Percentiles rank a stretch among this genome's conserved stretches.
Evolutionary conservation across 2,329 filamentous ascomycete genomes (phyloP).

Genomic region (Beauveria varroae): DNA sequence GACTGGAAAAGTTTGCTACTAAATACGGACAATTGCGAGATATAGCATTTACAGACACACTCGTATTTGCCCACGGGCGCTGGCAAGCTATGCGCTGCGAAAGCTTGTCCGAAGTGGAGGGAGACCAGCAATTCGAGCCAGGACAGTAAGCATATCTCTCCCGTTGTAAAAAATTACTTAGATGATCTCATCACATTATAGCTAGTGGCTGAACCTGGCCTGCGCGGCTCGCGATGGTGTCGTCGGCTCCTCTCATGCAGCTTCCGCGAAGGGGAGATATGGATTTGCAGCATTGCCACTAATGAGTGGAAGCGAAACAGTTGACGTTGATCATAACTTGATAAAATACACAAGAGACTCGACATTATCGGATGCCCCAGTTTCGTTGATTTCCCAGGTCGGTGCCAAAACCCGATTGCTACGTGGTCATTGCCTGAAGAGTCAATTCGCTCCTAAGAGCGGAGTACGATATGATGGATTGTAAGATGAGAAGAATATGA

Average conservation of each 20-base stretch:
- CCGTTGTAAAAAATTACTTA: not conserved
- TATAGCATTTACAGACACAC: constrained; percentile 29
- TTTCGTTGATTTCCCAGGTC: constrained; percentile 40
- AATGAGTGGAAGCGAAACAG: constrained; percentile 42
- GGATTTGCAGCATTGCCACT: constrained; percentile 42
- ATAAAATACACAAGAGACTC: constrained; percentile 40
- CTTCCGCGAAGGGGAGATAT: constrained; percentile 38
- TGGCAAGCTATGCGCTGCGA: constrained; percentile 30
- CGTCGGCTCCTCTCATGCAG: constrained; percentile 35
- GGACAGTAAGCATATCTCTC: constrained; percentile 37
- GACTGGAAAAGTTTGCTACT: constrained; percentile 27
- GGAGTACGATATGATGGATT: constrained; percentile 52
- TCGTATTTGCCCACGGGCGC: constrained; percentile 23
- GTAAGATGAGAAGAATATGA: constrained; percentile 29
- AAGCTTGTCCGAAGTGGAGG: constrained; percentile 32
- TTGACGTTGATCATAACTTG: constrained; percentile 21
- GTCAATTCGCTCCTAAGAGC: constrained; percentile 41
- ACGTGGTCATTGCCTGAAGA: constrained; percentile 42
- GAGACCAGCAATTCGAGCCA: constrained; percentile 34
- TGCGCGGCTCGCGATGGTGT: constrained; percentile 51
- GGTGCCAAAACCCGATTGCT: constrained; percentile 45
- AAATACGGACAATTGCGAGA: constrained; percentile 32
- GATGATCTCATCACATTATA: constrained; percentile 18
- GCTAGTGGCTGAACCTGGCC: constrained; percentile 52
- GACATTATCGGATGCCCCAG: constrained; percentile 36